phyloP scores from a whole-genome alignment of 2,329 filamentous ascomycete genomes.

The Coleophoma eucalyptorum region DNA sequence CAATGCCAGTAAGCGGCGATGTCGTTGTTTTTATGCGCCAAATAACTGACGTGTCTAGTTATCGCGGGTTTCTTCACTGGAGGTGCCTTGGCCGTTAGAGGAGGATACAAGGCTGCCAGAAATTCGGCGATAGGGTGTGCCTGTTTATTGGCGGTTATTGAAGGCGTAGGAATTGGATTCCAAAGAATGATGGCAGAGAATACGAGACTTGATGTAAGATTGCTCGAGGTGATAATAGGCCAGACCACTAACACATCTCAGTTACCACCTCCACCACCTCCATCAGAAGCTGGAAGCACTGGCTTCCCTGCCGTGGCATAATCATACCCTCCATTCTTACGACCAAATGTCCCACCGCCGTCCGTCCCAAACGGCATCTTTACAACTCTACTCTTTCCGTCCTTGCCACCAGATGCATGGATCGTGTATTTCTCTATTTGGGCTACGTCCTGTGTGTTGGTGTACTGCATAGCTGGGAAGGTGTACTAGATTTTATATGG shows the following conservation, averaged over 20 bases:
- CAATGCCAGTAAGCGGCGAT: conserved; percentile 66
- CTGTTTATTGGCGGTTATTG: conserved; percentile 90
- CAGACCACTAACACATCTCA: conserved; percentile 18
- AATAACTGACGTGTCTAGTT: conserved; percentile 37
- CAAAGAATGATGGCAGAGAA: conserved; percentile 90
- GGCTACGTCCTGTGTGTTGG: conserved; percentile 19
- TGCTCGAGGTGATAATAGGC: neutral
- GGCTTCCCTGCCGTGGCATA: conserved; percentile 26
- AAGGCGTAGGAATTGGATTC: conserved; percentile 95
- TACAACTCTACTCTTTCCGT: conserved; percentile 27
- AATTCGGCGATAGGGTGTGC: conserved; percentile 97
- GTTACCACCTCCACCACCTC: conserved; percentile 21
- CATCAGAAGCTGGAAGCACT: conserved; percentile 22
- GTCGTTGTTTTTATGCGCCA: neutral
- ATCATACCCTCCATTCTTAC: conserved; percentile 2
- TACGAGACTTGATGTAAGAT: conserved; percentile 72
- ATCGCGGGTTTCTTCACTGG: conserved; percentile 97
- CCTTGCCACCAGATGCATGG: conserved; percentile 18
- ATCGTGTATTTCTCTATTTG: conserved; percentile 19
- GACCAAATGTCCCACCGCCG: conserved; percentile 10
- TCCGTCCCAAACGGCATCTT: conserved; percentile 13
- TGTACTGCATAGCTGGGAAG: conserved; percentile 21
- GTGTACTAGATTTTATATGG: conserved; percentile 11
- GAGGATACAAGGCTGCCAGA: conserved; percentile 84
- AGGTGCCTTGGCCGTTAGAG: conserved; percentile 85